These are phyloP conservation scores for Fremontodendron californicum DNA, from an alignment of 345 rosid species.

Conservation along the genomic window DNA sequence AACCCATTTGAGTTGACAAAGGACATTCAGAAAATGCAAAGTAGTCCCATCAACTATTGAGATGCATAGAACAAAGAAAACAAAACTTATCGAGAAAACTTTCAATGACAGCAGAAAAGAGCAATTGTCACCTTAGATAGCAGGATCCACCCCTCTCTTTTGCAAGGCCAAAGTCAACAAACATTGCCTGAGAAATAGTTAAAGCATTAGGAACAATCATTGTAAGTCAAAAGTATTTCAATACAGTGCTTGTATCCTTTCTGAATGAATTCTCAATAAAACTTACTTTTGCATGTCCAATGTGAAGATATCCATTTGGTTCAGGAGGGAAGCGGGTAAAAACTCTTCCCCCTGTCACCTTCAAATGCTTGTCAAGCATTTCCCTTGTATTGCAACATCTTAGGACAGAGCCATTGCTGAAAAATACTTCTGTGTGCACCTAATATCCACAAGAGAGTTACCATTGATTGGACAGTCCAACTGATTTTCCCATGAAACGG, in stretches of 20 bases:
- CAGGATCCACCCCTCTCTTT: slow-evolving; percentile 88
- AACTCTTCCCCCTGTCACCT: slow-evolving; percentile 69
- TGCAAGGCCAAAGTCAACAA: slow-evolving; percentile 94
- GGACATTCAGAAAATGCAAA: neutral
- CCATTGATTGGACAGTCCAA: neutral
- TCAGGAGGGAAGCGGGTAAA: slow-evolving; percentile 91
- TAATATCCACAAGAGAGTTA: slow-evolving; percentile 25
- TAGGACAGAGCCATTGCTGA: slow-evolving; percentile 68
- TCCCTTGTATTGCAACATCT: slow-evolving; percentile 80
- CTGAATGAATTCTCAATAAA: neutral
- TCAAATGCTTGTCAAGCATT: slow-evolving; percentile 77
- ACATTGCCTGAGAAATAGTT: slow-evolving; percentile 70
- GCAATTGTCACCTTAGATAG: slow-evolving; percentile 61
- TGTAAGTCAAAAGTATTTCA: neutral
- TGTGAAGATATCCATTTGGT: slow-evolving; percentile 98
- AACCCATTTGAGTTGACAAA: neutral
- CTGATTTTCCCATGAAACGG: neutral
- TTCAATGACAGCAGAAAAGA: neutral
- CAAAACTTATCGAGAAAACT: neutral
- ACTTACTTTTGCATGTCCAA: slow-evolving; percentile 97
- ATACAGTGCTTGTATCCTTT: neutral
- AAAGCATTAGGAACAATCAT: slow-evolving; percentile 1
- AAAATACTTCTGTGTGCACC: slow-evolving; percentile 88
- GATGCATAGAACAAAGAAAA: neutral
- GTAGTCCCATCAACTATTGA: slow-evolving; percentile 5